Conservation (phyloP, 2,329 filamentous ascomycete genomes). For the Monilinia vaccinii-corymbosi region DNA sequence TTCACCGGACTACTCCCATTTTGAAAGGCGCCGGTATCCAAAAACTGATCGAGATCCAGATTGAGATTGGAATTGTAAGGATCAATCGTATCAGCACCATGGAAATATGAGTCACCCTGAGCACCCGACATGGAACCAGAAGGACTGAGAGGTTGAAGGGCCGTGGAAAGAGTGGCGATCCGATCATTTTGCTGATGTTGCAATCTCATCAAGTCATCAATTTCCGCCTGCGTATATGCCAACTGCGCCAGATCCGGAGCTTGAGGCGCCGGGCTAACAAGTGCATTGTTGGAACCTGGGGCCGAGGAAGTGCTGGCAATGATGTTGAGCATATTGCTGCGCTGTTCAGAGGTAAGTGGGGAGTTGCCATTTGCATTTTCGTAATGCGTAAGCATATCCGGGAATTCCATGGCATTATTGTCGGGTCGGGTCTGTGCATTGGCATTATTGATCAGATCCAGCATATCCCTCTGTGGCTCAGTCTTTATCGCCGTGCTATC, state of each 20-base stretch:
- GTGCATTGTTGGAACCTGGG: constrained; percentile 24
- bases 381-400: constrained; percentile 37
- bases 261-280: constrained; percentile 28
- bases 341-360: constrained; percentile 48
- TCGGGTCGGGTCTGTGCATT: constrained; percentile 42
- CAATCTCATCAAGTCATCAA: constrained; percentile 69
- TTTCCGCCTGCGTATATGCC: constrained; percentile 60
- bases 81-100: constrained; percentile 29
- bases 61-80: constrained; percentile 30
- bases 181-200: constrained; percentile 71
- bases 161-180: constrained; percentile 63
- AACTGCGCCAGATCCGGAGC: constrained; percentile 50
- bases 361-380: constrained; percentile 41
- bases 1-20: constrained; percentile 21
- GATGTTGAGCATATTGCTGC: constrained; percentile 48
- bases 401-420: constrained; percentile 37
- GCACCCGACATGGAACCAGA: constrained; percentile 70
- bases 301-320: constrained; percentile 38
- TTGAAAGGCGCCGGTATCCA: constrained; percentile 36
- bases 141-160: constrained; percentile 72
- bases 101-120: constrained; percentile 32
- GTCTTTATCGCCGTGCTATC: constrained; percentile 44
- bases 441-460: constrained; percentile 56
- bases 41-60: constrained; percentile 43
- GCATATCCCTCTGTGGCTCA: constrained; percentile 53